Evolutionary conservation across 1,284 basidiomycete species (phyloP).

Genomic region (Meira miltonrushii): DNA sequence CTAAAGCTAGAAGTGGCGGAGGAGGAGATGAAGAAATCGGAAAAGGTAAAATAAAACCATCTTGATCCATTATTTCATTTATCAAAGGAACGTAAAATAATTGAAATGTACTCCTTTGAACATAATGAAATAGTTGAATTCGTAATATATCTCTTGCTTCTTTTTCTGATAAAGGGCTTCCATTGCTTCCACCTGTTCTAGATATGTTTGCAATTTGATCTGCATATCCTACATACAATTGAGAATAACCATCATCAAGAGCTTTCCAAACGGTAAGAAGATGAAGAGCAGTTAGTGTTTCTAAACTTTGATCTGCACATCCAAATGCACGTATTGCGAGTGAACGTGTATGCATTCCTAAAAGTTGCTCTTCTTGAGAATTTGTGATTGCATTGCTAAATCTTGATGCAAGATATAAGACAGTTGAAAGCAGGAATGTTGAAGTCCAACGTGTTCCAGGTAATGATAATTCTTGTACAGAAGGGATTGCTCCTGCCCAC

Average conservation of each 20-base stretch:
- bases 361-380: not conserved
- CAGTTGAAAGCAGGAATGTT: not conserved
- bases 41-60: slow-evolving; percentile 16
- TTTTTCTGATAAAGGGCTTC: slow-evolving; percentile 8
- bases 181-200: not conserved
- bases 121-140: slow-evolving; percentile 29
- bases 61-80: slow-evolving; percentile 22
- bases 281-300: slow-evolving; percentile 26
- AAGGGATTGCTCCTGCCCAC: not conserved
- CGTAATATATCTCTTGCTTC: slow-evolving; percentile 23
- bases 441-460: not conserved
- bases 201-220: slow-evolving; percentile 16
- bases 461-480: not conserved
- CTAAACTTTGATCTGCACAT: slow-evolving; percentile 23
- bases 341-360: slow-evolving; percentile 24
- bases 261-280: slow-evolving; percentile 31
- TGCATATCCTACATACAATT: slow-evolving; percentile 30
- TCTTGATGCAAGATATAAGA: slow-evolving; percentile 21
- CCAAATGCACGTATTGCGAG: slow-evolving; percentile 24
- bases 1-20: not conserved
- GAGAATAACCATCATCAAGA: slow-evolving; percentile 28
- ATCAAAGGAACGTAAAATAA: slow-evolving; percentile 29
- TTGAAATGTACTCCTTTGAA: slow-evolving; percentile 29
- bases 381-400: slow-evolving; percentile 20
- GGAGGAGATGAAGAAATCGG: not conserved